Percentiles rank a stretch among this genome's conserved stretches.
Conservation (phyloP, 1,284 basidiomycete genomes). For the Veloboletus limbatus region DNA sequence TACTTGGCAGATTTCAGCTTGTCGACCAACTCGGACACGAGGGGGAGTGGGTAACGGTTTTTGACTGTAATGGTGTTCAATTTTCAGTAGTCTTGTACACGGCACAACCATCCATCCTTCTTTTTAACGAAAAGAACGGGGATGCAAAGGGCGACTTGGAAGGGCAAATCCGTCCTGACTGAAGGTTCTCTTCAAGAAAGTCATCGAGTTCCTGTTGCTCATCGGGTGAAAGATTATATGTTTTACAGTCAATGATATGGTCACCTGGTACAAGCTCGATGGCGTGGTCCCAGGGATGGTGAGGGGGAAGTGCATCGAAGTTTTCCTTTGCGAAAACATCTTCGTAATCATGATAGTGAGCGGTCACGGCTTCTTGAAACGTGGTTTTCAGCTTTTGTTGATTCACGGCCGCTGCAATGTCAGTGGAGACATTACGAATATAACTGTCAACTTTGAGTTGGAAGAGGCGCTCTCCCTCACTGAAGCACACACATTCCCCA, state of each 20-base stretch:
- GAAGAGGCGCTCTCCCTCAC: no score
- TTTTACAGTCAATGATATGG: conserved; percentile 1
- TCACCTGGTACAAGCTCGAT: not conserved
- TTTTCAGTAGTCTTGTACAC: no score
- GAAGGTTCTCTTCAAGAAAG: not conserved
- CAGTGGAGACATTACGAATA: not conserved
- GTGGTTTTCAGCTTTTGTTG: not conserved
- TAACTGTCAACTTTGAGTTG: not conserved
- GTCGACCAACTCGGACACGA: no score
- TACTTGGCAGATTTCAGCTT: no score
- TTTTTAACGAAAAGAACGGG: conserved; percentile 1
- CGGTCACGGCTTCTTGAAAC: not conserved
- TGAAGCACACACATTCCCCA: no score
- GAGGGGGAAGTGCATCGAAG: not conserved
- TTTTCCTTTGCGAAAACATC: not conserved
- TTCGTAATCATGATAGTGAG: not conserved
- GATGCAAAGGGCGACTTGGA: conserved; percentile 1
- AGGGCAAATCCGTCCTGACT: not conserved
- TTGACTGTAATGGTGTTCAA: no score
- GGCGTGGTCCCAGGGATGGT: not conserved
- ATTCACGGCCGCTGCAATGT: not conserved
- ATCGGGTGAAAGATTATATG: not conserved
- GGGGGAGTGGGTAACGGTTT: no score
- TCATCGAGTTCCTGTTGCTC: conserved; percentile 1
- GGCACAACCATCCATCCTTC: no score